Evolutionary conservation across 169 alveolate genomes (phyloP).

Genomic region (Cryptosporidium muris): DNA sequence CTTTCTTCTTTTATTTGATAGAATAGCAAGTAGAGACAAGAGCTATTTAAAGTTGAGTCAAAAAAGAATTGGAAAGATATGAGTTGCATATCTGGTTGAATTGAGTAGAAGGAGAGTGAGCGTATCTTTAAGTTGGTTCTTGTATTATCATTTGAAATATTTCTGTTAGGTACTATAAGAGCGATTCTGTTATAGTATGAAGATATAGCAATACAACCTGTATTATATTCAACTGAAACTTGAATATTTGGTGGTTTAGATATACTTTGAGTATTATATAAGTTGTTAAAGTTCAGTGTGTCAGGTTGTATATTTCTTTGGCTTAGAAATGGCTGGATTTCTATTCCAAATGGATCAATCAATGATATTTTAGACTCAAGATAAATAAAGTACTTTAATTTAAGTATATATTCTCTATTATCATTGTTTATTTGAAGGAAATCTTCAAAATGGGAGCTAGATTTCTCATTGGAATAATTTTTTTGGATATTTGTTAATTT

Average conservation of each 20-base stretch:
- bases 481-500: neutral
- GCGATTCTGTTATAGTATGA: neutral
- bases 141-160: neutral
- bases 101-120: too few relatives aligned
- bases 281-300: neutral
- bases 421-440: neutral
- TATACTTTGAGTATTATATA: neutral
- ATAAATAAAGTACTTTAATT: neutral
- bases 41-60: too few relatives aligned
- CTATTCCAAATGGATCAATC: neutral
- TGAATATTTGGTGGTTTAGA: neutral
- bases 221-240: conserved; percentile 3
- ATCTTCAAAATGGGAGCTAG: neutral
- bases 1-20: too few relatives aligned
- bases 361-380: conserved; percentile 6
- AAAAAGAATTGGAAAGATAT: too few relatives aligned
- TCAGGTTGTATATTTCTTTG: neutral
- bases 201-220: conserved; percentile 30
- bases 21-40: too few relatives aligned
- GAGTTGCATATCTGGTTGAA: too few relatives aligned
- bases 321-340: neutral
- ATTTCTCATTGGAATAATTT: neutral
- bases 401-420: neutral
- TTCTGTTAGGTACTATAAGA: conserved; percentile 24
- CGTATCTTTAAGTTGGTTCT: too few relatives aligned